phyloP scores from a whole-genome alignment of 148 eudicot genomes.

The Mesembryanthemum crystallinum region DNA sequence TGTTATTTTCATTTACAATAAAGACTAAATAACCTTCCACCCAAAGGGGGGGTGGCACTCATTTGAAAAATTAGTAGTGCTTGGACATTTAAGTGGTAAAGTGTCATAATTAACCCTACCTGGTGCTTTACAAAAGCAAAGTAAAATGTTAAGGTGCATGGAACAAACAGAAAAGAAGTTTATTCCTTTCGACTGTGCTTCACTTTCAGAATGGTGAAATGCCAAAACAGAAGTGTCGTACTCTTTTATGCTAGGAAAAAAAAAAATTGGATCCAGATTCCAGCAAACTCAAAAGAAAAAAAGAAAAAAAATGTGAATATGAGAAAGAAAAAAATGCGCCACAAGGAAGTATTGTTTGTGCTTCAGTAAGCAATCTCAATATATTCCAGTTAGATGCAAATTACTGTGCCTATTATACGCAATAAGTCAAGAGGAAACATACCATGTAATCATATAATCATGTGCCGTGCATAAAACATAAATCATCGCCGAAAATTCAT shows the following conservation, averaged over 20 bases:
- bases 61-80: background rate
- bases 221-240: background rate
- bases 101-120: background rate
- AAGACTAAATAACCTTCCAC: too few relatives aligned
- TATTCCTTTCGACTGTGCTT: background rate
- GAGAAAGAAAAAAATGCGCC: background rate
- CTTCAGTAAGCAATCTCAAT: background rate
- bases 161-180: background rate
- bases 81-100: background rate
- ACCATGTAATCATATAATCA: conserved; percentile 17
- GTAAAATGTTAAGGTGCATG: background rate
- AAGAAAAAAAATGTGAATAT: background rate
- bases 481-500: conserved; percentile 3
- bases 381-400: background rate
- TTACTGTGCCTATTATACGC: background rate
- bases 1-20: background rate
- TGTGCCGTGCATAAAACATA: conserved; percentile 7
- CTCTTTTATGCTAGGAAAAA: background rate
- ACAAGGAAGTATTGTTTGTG: background rate
- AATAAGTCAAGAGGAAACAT: background rate
- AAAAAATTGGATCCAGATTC: background rate
- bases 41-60: background rate
- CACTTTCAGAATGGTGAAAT: background rate
- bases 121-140: conserved; percentile 8
- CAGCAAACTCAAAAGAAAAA: background rate